Evolutionary conservation across 2,329 filamentous ascomycete genomes (phyloP).

Genomic region (Emmonsiellopsis sp.): DNA sequence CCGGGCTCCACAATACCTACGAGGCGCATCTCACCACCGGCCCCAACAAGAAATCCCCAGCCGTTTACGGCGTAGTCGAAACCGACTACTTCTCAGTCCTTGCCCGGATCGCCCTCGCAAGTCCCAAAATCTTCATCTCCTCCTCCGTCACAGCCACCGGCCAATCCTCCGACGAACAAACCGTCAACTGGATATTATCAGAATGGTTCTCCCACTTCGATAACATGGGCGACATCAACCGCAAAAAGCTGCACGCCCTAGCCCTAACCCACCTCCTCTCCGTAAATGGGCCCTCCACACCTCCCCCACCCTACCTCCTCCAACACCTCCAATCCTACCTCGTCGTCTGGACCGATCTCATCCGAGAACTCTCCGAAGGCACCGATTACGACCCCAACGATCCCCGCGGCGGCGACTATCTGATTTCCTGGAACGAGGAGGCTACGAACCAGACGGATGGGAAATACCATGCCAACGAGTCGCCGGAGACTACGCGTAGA

Average conservation of each 20-base stretch:
- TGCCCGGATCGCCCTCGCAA: conserved; percentile 64
- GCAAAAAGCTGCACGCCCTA: conserved; percentile 39
- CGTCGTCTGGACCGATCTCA: conserved; percentile 37
- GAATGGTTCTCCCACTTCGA: conserved; percentile 43
- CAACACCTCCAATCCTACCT: conserved; percentile 38
- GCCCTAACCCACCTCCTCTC: conserved; percentile 37
- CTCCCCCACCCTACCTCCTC: conserved; percentile 32
- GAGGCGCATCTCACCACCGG: conserved; percentile 73
- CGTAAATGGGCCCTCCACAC: conserved; percentile 24
- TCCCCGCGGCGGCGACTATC: conserved; percentile 28
- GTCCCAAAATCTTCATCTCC: conserved; percentile 57
- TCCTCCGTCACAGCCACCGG: conserved; percentile 33
- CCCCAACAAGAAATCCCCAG: conserved; percentile 59
- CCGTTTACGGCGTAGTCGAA: conserved; percentile 65
- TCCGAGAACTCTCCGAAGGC: conserved; percentile 35
- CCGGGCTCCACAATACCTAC: conserved; percentile 57
- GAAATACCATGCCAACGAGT: conserved; percentile 25
- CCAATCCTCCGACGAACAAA: conserved; percentile 21
- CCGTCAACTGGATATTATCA: conserved; percentile 33
- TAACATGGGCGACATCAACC: conserved; percentile 35
- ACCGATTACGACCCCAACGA: conserved; percentile 26
- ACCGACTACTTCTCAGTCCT: conserved; percentile 80
- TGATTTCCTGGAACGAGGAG: conserved; percentile 28
- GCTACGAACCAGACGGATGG: conserved; percentile 21
- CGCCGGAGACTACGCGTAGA: conserved; percentile 32